These are phyloP conservation scores for Phytophthora hybrid DNA, from an alignment of 352 stramenopile genomes.

Conservation along the genomic window DNA sequence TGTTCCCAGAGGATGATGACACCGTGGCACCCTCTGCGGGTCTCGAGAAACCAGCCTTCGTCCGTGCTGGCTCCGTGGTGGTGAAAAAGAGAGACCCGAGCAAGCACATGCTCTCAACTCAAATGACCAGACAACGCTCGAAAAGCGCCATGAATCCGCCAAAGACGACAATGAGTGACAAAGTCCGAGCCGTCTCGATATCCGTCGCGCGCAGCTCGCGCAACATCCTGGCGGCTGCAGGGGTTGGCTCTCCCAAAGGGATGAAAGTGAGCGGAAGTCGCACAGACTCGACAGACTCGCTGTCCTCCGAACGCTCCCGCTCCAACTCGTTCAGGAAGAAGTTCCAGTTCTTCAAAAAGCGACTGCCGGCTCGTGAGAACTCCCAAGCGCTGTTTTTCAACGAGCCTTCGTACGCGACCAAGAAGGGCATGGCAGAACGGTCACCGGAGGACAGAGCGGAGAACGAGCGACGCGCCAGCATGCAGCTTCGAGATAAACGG, in stretches of 20 bases:
- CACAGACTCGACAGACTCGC: conserved; percentile 19
- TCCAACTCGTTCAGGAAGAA: conserved; percentile 19
- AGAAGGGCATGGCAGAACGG: conserved; percentile 60
- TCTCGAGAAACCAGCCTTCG: not conserved
- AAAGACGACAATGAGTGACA: conserved; percentile 8
- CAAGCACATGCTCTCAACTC: conserved; percentile 26
- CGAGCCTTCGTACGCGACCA: conserved; percentile 63
- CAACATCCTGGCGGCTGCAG: conserved; percentile 18
- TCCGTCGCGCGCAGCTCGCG: conserved; percentile 26
- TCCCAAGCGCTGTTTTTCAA: conserved; percentile 57
- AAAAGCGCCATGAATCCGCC: conserved; percentile 30
- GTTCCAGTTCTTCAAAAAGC: conserved; percentile 40
- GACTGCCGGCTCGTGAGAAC: conserved; percentile 22
- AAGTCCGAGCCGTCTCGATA: conserved; percentile 27
- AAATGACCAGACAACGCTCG: conserved; percentile 34
- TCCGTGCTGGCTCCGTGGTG: not conserved
- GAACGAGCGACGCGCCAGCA: conserved; percentile 69
- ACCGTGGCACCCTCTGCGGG: not conserved
- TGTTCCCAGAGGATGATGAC: conserved; percentile 19
- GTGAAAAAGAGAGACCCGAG: conserved; percentile 34
- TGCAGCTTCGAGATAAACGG: conserved; percentile 64
- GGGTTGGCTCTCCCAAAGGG: not conserved
- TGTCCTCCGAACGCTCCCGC: not conserved
- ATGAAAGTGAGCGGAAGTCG: conserved; percentile 20
- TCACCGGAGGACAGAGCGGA: conserved; percentile 61